phyloP scores from a whole-genome alignment of 2,329 filamentous ascomycete genomes.

The Aspergillus fumigatiaffinis region DNA sequence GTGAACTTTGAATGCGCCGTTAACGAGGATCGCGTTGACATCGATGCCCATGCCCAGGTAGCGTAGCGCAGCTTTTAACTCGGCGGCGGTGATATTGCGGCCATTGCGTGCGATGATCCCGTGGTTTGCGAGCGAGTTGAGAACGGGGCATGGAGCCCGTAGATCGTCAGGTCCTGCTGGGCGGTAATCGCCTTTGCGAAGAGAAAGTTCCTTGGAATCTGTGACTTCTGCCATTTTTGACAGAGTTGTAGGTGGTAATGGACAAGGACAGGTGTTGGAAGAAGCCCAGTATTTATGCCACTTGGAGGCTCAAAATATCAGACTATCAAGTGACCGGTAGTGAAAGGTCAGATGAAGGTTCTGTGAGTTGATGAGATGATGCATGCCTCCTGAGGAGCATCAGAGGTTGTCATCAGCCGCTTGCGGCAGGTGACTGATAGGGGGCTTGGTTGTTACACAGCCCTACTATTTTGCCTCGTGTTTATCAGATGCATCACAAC shows the following conservation, averaged over 20 bases:
- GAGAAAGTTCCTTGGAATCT: not conserved
- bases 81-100: constrained; percentile 9
- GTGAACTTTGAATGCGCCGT: constrained; percentile 11
- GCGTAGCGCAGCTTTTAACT: constrained; percentile 9
- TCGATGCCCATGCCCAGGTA: constrained; percentile 9
- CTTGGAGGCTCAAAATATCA: not conserved
- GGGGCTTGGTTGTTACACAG: not conserved
- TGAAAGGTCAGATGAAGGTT: not conserved
- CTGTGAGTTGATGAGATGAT: not conserved
- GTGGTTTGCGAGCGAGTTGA: constrained; percentile 17
- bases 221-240: not conserved
- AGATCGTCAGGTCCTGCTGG: constrained; percentile 4
- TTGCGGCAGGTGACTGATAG: not conserved
- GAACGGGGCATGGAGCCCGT: constrained; percentile 11
- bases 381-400: not conserved
- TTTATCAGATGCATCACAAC: not conserved
- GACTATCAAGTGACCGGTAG: not conserved
- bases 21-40: constrained; percentile 2
- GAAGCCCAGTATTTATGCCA: not conserved
- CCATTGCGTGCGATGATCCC: constrained; percentile 12
- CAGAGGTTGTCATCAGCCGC: not conserved
- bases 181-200: constrained; percentile 3
- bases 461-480: not conserved
- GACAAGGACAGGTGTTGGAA: not conserved
- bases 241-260: not conserved